These are phyloP conservation scores for Penicillium sp. DNA, from an alignment of 2,329 filamentous ascomycete species.

Conservation along the genomic window DNA sequence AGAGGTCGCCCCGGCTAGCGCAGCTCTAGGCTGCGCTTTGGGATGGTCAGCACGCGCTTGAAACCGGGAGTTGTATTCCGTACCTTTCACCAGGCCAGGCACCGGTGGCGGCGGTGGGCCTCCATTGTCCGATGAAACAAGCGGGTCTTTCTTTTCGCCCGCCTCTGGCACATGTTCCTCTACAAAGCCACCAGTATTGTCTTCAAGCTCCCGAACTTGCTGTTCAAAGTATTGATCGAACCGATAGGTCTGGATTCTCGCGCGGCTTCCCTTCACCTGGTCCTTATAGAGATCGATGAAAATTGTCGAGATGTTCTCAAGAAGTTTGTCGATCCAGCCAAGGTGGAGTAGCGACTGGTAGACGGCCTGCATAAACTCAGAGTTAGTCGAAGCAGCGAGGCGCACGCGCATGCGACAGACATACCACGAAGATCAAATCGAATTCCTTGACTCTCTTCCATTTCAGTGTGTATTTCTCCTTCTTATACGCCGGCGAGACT, in stretches of 20 bases:
- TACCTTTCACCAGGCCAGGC: slow-evolving; percentile 52
- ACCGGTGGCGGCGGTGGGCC: slow-evolving; percentile 51
- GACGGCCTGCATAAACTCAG: slow-evolving; percentile 64
- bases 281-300: slow-evolving; percentile 89
- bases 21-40: slow-evolving; percentile 46
- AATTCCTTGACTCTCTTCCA: slow-evolving; percentile 92
- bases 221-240: slow-evolving; percentile 96
- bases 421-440: slow-evolving; percentile 89
- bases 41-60: slow-evolving; percentile 21
- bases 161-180: slow-evolving; percentile 42
- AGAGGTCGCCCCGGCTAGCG: slow-evolving; percentile 48
- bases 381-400: slow-evolving; percentile 16
- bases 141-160: slow-evolving; percentile 49
- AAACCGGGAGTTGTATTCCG: neutral
- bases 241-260: slow-evolving; percentile 73
- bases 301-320: slow-evolving; percentile 90
- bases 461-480: slow-evolving; percentile 91
- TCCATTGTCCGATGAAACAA: slow-evolving; percentile 49
- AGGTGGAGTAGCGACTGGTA: slow-evolving; percentile 94
- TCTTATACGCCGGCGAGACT: slow-evolving; percentile 70
- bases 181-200: slow-evolving; percentile 39
- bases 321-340: slow-evolving; percentile 93
- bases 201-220: slow-evolving; percentile 72
- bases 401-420: slow-evolving; percentile 30
- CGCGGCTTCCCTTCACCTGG: slow-evolving; percentile 76